Base-by-base conservation (phyloP, 768 basidiomycete genomes). In the Lentinus brumalis region DNA sequence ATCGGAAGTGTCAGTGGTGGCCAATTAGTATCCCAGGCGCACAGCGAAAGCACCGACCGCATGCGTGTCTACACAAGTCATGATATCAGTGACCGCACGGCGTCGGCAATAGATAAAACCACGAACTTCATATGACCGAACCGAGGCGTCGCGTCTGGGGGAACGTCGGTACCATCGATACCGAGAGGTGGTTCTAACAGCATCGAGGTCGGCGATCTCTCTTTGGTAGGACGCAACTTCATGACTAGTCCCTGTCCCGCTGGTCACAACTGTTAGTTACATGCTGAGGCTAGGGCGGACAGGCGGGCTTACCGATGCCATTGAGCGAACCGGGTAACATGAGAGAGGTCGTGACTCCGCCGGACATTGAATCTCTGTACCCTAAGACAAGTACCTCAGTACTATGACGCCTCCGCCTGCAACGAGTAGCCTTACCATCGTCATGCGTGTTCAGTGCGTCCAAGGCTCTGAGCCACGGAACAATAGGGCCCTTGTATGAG, bases 401-500 rank as follows among this genome's bases (percentile, higher is more conserved):
- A 4, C 14, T 38, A 35, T 40, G 21, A 11, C 47, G 5, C 31
- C 5, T 21, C 2, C 11, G 10, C 42, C 35, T 1, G 14, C 29
- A 18, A 11, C 15, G 12, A 41, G 7, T 35, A 7, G 7, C 11
- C 2, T 77, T 77, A 65, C 67, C 59, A 32, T 70, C 71, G 69
- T 92, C 91, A 59, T 89, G 89, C 0, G 88, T 91, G 70, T 92
- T 91, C 63, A 92, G 69, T 0, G 82, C 89, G 62, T 92, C 89
- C 18, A 92, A 72, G 11, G 84, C 85, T 38, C 89, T 80, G 11
- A 92, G 73, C 85, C 85, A 89, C 2, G 88, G 86, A 32, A 80
- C 72, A 14, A 83, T 78, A 11, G 81, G 73, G 31, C 78, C 81
- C 8, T 83, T 78, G 11, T 62, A 32, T 1, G 88, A 90, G 70